Evolutionary conservation across 2,329 filamentous ascomycete species (phyloP).

Genomic region (Fusarium miscanthi): DNA sequence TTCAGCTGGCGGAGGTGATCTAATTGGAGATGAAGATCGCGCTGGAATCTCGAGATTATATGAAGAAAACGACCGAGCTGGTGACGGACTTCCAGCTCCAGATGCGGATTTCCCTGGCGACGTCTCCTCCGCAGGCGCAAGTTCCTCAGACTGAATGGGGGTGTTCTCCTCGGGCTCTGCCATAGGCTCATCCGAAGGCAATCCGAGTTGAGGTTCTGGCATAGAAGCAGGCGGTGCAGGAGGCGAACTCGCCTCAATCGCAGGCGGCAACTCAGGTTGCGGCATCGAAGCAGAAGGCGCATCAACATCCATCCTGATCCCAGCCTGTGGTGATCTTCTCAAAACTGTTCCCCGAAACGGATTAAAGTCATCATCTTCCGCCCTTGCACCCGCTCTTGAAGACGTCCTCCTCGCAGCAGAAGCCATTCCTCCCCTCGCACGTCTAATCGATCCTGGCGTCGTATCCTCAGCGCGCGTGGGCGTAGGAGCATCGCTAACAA

Average conservation of each 20-base stretch:
- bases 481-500: conserved; percentile 39
- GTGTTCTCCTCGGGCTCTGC: not conserved
- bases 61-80: conserved; percentile 14
- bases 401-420: conserved; percentile 55
- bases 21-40: not conserved
- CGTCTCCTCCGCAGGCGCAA: not conserved
- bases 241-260: conserved; percentile 4
- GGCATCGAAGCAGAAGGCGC: conserved; percentile 32
- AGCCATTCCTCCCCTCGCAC: conserved; percentile 48
- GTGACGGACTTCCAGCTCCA: conserved; percentile 2
- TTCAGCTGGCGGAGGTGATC: not conserved
- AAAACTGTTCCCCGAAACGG: conserved; percentile 47
- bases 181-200: not conserved
- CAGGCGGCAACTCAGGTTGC: conserved; percentile 16
- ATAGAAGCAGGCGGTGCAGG: conserved; percentile 23
- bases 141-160: not conserved
- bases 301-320: conserved; percentile 30
- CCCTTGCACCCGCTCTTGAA: conserved; percentile 59
- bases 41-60: conserved; percentile 3
- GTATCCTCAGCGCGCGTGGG: conserved; percentile 26
- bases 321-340: conserved; percentile 47
- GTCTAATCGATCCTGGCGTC: conserved; percentile 26
- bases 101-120: conserved; percentile 5
- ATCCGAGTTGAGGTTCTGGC: conserved; percentile 4
- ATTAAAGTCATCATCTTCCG: conserved; percentile 39